Conservation (phyloP, 2,329 filamentous ascomycete species). For the Pseudogymnoascus sp. region DNA sequence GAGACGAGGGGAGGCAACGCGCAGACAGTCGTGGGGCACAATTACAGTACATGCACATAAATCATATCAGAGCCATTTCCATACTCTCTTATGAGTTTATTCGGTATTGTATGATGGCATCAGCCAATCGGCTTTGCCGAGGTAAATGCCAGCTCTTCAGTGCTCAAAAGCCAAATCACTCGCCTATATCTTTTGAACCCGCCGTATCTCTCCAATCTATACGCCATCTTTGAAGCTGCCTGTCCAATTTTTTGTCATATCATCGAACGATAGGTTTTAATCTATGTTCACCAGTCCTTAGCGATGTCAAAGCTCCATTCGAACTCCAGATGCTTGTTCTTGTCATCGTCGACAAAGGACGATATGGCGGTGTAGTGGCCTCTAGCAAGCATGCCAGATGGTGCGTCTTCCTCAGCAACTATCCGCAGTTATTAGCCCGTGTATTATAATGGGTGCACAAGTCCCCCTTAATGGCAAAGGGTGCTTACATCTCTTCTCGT, state of each 20-base stretch:
- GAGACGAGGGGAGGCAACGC: background rate
- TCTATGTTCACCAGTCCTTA: conserved; percentile 73
- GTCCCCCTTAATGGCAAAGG: background rate
- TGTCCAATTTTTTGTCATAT: background rate
- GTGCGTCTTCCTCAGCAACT: conserved; percentile 91
- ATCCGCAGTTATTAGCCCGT: conserved; percentile 5
- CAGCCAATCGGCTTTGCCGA: background rate
- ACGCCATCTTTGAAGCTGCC: background rate
- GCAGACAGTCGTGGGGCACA: background rate
- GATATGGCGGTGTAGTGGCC: conserved; percentile 86
- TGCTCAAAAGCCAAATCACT: background rate
- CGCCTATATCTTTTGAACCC: background rate
- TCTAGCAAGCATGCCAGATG: conserved; percentile 80
- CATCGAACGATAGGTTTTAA: background rate
- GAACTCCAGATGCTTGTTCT: conserved; percentile 82
- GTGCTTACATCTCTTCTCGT: conserved; percentile 83
- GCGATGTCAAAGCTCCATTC: conserved; percentile 95
- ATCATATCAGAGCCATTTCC: background rate
- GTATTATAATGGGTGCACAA: background rate
- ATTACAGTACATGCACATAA: background rate
- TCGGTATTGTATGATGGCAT: background rate
- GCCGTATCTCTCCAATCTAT: background rate
- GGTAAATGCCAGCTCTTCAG: background rate
- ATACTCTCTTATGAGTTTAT: background rate
- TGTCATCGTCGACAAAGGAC: conserved; percentile 92